Conservation (phyloP, 208 protist genomes). For the Novymonas esmeraldas region DNA sequence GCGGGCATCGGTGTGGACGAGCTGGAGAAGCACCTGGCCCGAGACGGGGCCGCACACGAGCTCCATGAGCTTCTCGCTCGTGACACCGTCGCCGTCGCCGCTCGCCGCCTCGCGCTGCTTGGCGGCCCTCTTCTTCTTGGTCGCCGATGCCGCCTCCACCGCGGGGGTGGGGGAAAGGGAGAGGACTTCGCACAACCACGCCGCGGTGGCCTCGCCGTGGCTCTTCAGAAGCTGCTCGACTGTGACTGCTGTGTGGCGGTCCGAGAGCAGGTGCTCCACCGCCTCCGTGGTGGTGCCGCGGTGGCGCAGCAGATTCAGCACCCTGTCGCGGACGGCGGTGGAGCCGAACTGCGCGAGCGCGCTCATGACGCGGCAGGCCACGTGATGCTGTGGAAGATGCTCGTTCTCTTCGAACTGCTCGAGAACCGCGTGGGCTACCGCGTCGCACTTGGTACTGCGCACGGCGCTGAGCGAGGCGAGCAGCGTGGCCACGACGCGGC, state of each 20-base stretch:
- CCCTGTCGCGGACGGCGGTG: slow-evolving; percentile 38
- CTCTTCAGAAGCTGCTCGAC: slow-evolving; percentile 73
- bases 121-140: slow-evolving; percentile 28
- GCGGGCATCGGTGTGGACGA: slow-evolving; percentile 44
- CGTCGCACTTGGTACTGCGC: slow-evolving; percentile 35
- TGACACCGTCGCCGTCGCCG: slow-evolving; percentile 14
- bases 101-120: slow-evolving; percentile 14
- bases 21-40: slow-evolving; percentile 64
- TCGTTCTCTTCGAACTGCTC: slow-evolving; percentile 85
- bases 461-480: slow-evolving; percentile 51
- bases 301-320: slow-evolving; percentile 75
- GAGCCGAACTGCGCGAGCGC: slow-evolving; percentile 70
- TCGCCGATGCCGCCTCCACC: slow-evolving; percentile 13
- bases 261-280: slow-evolving; percentile 54
- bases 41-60: slow-evolving; percentile 78
- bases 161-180: slow-evolving; percentile 21
- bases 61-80: slow-evolving; percentile 45
- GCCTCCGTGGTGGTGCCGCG: slow-evolving; percentile 48
- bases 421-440: slow-evolving; percentile 59
- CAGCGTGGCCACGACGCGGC: slow-evolving; percentile 75
- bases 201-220: slow-evolving; percentile 38
- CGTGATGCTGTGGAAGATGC: slow-evolving; percentile 73
- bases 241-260: slow-evolving; percentile 81
- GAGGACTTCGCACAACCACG: slow-evolving; percentile 73
- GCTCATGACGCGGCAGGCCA: slow-evolving; percentile 86